Base-by-base conservation (phyloP, 352 stramenopile genomes). In the Pythium aphanidermatum region DNA sequence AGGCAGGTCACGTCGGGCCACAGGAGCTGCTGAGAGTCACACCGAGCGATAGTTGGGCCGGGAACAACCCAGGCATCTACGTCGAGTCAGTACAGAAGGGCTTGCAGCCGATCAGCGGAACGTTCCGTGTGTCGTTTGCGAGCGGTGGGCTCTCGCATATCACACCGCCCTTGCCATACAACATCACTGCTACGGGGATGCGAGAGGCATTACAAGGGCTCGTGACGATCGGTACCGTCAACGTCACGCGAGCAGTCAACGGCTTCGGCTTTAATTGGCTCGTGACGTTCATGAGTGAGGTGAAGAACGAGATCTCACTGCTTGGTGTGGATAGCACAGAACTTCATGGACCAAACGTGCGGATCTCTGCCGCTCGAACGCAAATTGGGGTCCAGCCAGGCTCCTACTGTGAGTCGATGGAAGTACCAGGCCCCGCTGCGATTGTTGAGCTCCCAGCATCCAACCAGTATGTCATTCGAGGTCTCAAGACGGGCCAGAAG, bases 181-280 rank as follows among this genome's bases (percentile, higher is more conserved):
- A 98, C 52, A 71, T 85, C n/a, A 83, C 81, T n/a, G 89, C 84
- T 4, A 36, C 33, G 9, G 67, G 68, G 0, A 60, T 98, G 53
- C 82, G 97, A 50, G 59, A 53, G 19, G 84, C 92, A 3, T 50
- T 99, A 5, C 87, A 98, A 63, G 70, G 57, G 20, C 68, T 98
- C 2, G 59, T 84, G 32, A 93, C 86, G 0, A 74, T 98, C 46
- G 76, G 84, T 11, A 64, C 85, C 36, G 93, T 98, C 3, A 68
- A 82, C 25, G 92, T 98, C 3, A 80, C 63, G 2, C 65, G 87
- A 3, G 84, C 74, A 11, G 4, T 28, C 2, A 98, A 98, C 51
- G 96, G 95, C 27, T 97, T 96, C 61, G 95, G 95, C 1, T 96
- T 87, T 68, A 97, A 97, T 50, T 99, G 95, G 85, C 57, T 96